Conservation (phyloP, 805 yeast species). For the Saturnispora gosingensis region DNA sequence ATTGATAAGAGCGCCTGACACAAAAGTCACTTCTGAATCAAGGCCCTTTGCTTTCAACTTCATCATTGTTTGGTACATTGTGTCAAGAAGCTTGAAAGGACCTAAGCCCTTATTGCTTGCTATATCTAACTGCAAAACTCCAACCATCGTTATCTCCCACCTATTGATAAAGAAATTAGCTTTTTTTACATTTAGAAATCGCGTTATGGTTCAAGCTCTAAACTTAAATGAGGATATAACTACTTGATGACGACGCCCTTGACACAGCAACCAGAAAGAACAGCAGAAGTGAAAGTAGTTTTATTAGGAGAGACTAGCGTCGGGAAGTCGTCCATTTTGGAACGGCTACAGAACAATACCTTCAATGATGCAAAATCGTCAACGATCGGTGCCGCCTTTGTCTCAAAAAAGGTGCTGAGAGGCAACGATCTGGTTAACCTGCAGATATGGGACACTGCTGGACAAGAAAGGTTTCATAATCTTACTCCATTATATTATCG, state of each 20-base stretch:
- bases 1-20: slow-evolving; percentile 10
- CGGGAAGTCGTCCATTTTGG: slow-evolving; percentile 69
- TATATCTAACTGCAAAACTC: slow-evolving; percentile 14
- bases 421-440: slow-evolving; percentile 32
- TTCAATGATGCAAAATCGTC: slow-evolving; percentile 79
- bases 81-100: slow-evolving; percentile 17
- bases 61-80: slow-evolving; percentile 18
- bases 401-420: slow-evolving; percentile 62
- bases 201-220: not conserved
- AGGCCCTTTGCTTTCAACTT: slow-evolving; percentile 7
- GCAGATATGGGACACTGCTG: slow-evolving; percentile 94
- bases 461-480: slow-evolving; percentile 80
- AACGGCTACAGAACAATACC: slow-evolving; percentile 59
- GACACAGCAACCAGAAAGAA: slow-evolving; percentile 16
- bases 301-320: slow-evolving; percentile 46
- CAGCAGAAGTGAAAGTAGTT: slow-evolving; percentile 29
- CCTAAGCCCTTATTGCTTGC: slow-evolving; percentile 23
- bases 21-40: not conserved
- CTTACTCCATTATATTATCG: slow-evolving; percentile 79
- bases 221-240: not conserved
- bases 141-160: slow-evolving; percentile 1
- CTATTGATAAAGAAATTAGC: not conserved
- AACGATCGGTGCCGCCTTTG: slow-evolving; percentile 98
- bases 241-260: not conserved
- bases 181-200: not conserved